These are phyloP conservation scores for Botrytis sinoallii DNA, from an alignment of 2,329 filamentous ascomycete genomes.

Conservation along the genomic window DNA sequence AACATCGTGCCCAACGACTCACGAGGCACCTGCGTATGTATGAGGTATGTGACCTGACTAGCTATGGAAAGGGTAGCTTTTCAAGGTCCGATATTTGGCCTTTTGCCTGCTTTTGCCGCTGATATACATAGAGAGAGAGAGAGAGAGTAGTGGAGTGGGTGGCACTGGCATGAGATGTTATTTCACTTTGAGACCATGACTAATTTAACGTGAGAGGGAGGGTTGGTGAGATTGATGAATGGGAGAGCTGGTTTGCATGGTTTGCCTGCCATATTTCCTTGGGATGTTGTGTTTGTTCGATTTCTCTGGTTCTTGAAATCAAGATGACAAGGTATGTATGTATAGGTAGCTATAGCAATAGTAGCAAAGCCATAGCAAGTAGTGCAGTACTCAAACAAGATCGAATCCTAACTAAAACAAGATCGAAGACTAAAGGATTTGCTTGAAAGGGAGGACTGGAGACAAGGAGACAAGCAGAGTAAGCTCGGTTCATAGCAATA, in stretches of 20 bases:
- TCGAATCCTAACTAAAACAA: neutral
- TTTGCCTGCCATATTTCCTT: too few relatives aligned
- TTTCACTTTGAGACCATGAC: neutral
- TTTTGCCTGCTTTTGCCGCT: slow-evolving; percentile 3
- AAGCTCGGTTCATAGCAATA: neutral
- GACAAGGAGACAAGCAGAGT: neutral
- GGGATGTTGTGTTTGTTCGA: neutral
- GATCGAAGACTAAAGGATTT: too few relatives aligned
- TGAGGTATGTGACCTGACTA: neutral
- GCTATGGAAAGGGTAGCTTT: slow-evolving; percentile 1
- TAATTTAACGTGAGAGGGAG: neutral
- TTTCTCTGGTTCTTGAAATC: neutral
- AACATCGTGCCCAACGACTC: slow-evolving; percentile 2
- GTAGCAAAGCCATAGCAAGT: too few relatives aligned
- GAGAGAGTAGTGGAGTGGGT: neutral
- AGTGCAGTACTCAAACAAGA: neutral
- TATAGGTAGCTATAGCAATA: neutral
- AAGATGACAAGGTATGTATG: neutral
- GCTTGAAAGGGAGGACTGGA: neutral
- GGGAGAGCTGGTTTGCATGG: neutral
- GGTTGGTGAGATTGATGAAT: neutral
- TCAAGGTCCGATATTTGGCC: slow-evolving; percentile 2
- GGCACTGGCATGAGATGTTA: neutral
- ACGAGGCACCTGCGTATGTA: neutral
- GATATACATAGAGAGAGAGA: neutral